A percentile compares a stretch with the other conserved stretches of the same genome.
These are phyloP conservation scores for Diaporthe batatas DNA, from an alignment of 2,329 filamentous ascomycete genomes.

Conservation along the genomic window DNA sequence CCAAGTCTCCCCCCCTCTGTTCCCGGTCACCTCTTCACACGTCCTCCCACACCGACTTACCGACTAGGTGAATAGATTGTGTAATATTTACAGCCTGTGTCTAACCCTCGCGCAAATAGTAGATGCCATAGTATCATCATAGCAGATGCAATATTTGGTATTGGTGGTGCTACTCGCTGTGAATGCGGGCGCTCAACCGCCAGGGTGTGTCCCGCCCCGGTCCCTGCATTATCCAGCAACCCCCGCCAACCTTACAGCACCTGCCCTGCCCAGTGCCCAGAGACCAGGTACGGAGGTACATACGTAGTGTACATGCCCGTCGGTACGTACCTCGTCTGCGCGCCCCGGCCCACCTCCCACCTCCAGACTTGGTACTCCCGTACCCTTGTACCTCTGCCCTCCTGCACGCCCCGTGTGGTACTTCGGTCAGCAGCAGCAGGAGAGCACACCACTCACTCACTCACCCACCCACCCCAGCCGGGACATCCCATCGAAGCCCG, in stretches of 20 bases:
- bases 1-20: neutral
- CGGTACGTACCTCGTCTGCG: constrained; percentile 2
- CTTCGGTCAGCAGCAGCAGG: constrained; percentile 31
- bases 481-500: constrained; percentile 27
- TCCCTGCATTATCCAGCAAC: constrained; percentile 12
- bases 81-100: constrained; percentile 1
- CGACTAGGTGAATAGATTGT: neutral
- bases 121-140: constrained; percentile 7
- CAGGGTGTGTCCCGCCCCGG: neutral
- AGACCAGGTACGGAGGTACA: constrained; percentile 22
- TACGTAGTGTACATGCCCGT: neutral
- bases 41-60: neutral
- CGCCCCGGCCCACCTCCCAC: neutral
- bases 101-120: neutral
- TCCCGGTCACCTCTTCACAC: neutral
- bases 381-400: constrained; percentile 7
- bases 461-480: neutral
- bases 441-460: constrained; percentile 2
- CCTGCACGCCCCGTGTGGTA: constrained; percentile 11
- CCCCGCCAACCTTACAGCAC: constrained; percentile 26
- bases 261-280: constrained; percentile 5
- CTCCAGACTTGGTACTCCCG: constrained; percentile 3
- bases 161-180: constrained; percentile 16
- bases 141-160: constrained; percentile 11
- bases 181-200: neutral